Base-by-base conservation (phyloP, 2,329 filamentous ascomycete genomes). In the Phyllosticta ampelicida region DNA sequence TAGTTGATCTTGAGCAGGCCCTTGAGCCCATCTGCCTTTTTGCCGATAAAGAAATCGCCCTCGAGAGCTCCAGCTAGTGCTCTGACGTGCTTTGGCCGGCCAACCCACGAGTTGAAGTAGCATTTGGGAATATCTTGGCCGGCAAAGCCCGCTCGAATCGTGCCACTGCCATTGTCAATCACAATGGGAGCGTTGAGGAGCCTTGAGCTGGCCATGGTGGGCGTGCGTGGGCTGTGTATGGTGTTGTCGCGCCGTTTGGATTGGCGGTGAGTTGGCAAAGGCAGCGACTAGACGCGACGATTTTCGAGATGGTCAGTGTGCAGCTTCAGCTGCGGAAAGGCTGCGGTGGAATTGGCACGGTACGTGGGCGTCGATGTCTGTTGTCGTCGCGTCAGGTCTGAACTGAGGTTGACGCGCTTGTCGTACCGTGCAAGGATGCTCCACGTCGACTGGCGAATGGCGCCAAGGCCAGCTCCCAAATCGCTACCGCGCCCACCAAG, bases 121-220 rank as follows among this genome's bases (percentile, higher is more conserved):
- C 90, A 96, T 78, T 96, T 96, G 19, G 94, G 94, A 54, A 92
- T 79, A 71, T 99, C 94, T 68, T 96, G 91, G 65, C 94, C 94
- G 36, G 94, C 94, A 71, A 97, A 99, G 20, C 94, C 94, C 57
- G 94, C 94, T 71, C 95, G 85, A 71, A 99, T 97, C 4, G 94
- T 99, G 64, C 94, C 94, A 65, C 91, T 96, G 68, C 94, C 94
- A 77, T 99, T 99, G 82, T 99, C 94, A 69, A 99, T 88, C 71
- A 99, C 94, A 74, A 99, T 96, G 60, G 94, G 91, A 65, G 90
- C 91, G 80, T 99, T 99, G 80, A 96, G 94, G 58, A 97, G 84
- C 61, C 80, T 80, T 70, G 87, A 86, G 63, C 80, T 78, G 36
- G 36, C 36, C 36, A 44, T 44, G 36, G 83, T n/a, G n/a, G n/a